Conservation (phyloP, 1,139 yeast species). For the Candida albicans region DNA sequence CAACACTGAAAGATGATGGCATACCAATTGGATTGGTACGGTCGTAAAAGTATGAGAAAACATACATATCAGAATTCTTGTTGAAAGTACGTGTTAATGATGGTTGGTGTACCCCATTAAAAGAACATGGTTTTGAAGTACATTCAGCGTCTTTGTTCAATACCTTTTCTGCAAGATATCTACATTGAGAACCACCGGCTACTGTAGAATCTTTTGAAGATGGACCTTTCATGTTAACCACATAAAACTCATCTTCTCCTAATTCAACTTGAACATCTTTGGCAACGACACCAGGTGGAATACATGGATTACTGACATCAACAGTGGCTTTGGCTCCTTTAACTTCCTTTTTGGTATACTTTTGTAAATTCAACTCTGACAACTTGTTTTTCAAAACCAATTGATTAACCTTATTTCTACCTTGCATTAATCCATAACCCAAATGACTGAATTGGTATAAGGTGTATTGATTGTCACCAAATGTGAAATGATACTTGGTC, state of each 20-base stretch:
- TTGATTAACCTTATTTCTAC: constrained; percentile 77
- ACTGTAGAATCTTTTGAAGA: constrained; percentile 19
- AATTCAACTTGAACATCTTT: constrained; percentile 58
- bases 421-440: constrained; percentile 95
- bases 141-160: constrained; percentile 84
- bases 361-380: constrained; percentile 19
- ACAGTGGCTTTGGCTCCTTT: constrained; percentile 39
- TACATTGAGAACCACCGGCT: constrained; percentile 65
- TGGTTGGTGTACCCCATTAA: constrained; percentile 97
- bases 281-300: constrained; percentile 70
- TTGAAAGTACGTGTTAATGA: constrained; percentile 76
- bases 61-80: constrained; percentile 69
- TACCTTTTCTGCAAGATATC: constrained; percentile 76
- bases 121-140: constrained; percentile 78
- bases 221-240: constrained; percentile 77
- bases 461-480: constrained; percentile 79
- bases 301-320: constrained; percentile 73
- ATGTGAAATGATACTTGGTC: constrained; percentile 75
- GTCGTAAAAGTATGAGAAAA: constrained; percentile 93
- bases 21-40: constrained; percentile 91
- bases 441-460: constrained; percentile 93
- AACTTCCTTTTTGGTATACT: constrained; percentile 32
- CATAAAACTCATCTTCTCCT: constrained; percentile 47
- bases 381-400: constrained; percentile 54
- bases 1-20: constrained; percentile 85